Evolutionary conservation across 306 rosid species (phyloP), one percentile per base, ranked within the genome.

Genomic region (Echinosophora koreensis): DNA sequence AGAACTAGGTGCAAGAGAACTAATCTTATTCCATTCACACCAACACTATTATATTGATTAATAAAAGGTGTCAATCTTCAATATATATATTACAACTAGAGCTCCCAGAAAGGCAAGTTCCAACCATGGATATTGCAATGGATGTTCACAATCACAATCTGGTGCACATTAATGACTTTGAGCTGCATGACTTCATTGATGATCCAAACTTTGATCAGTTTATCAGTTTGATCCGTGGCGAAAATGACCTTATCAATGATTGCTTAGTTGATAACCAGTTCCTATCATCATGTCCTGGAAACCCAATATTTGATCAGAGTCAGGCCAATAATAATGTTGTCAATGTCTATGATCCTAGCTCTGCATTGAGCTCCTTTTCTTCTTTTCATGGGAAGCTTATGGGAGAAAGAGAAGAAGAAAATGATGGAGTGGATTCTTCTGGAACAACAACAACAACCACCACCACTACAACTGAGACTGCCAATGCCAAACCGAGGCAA

Each of bases 211-310:
- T 89, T 69, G 89, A 87, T 82, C 97, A 86, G 49, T 92, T 89
- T 57, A 80, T 94, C 74, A 82, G 92, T 82, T 86, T 84, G 54
- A 86, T 95, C 66, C 83, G 97, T 3, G 97, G 96, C 22, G 97
- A 85, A 37, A 68, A 63, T 28, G 91, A 86, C 35, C 82, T 78
- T 54, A 60, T 89, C 83, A 88, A 82, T 63, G 88, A 85, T 63
- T 78, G 84, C 69, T 86, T 90, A 10, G 62, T 74, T 47, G 85
- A 85, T 32, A 70, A 67, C 50, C 84, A 75, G 9, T 77, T 82
- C 41, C 77, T 59, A 80, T 47, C 86, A 13, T 51, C 85, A 11
- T 42, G 2, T 17, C 78, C 66, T 22, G 71, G 10, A 64, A 70
- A 44, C 44, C 63, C 81, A 47, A 47, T 47, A 7, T 64, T 78